Percentiles rank a stretch among this genome's conserved stretches.
Conservation (phyloP, 495 filamentous ascomycete genomes). For the Penicillium desertorum region DNA sequence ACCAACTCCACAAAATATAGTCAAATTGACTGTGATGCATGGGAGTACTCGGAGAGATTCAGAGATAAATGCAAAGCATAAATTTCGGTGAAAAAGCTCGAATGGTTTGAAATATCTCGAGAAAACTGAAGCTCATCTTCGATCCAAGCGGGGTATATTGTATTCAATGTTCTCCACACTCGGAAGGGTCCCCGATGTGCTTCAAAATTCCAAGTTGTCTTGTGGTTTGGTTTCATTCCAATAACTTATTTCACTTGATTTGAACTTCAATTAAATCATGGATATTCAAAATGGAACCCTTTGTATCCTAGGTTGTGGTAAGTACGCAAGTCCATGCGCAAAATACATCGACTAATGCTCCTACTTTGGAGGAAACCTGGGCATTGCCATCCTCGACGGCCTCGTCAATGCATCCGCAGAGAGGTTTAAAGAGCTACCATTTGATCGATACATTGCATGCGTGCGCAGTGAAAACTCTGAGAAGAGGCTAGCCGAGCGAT, state of each 20-base stretch:
- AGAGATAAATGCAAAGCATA: neutral
- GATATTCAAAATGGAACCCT: slow-evolving; percentile 26
- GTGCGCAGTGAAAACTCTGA: slow-evolving; percentile 31
- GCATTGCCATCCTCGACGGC: slow-evolving; percentile 37
- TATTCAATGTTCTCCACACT: slow-evolving; percentile 10
- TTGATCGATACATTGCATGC: slow-evolving; percentile 34
- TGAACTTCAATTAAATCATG: slow-evolving; percentile 7
- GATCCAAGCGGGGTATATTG: slow-evolving; percentile 2
- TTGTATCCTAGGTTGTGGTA: slow-evolving; percentile 42
- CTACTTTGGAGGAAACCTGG: slow-evolving; percentile 35
- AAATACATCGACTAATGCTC: neutral
- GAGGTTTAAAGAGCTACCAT: slow-evolving; percentile 17
- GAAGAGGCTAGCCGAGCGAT: slow-evolving; percentile 17
- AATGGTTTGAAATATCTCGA: neutral
- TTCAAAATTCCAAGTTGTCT: neutral
- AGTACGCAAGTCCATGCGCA: slow-evolving; percentile 3
- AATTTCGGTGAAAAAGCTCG: neutral
- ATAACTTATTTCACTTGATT: neutral
- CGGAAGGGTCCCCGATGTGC: slow-evolving; percentile 19
- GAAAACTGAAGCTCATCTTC: neutral
- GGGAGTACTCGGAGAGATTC: neutral
- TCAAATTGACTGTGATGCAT: neutral
- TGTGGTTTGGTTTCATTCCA: neutral
- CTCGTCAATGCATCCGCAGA: slow-evolving; percentile 21
- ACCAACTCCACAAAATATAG: neutral